Evolutionary conservation across 768 basidiomycete species (phyloP).

Genomic region (Pulveroboletus frians): DNA sequence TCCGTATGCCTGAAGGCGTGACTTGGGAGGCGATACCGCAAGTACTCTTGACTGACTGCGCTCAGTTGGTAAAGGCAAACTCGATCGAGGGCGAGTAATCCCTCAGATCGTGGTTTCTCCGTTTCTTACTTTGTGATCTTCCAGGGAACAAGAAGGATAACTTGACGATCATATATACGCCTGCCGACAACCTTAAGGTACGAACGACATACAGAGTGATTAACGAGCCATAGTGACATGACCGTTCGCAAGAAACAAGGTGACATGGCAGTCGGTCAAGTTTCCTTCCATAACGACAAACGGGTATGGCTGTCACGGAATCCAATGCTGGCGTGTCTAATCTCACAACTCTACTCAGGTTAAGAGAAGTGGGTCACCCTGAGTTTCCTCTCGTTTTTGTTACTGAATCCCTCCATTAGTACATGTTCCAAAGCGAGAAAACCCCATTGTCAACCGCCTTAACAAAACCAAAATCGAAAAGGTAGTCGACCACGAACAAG

Average conservation of each 20-base stretch:
- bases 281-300: constrained; percentile 91
- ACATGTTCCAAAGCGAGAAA: constrained; percentile 76
- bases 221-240: neutral
- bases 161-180: constrained; percentile 90
- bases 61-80: constrained; percentile 96
- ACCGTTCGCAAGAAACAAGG: constrained; percentile 73
- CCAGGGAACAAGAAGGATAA: constrained; percentile 95
- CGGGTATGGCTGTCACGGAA: constrained; percentile 40
- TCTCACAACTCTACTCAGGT: constrained; percentile 44
- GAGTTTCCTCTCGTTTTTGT: neutral
- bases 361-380: constrained; percentile 55
- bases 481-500: constrained; percentile 87
- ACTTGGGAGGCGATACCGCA: constrained; percentile 86
- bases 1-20: constrained; percentile 82
- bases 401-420: constrained; percentile 39
- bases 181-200: constrained; percentile 88
- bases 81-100: constrained; percentile 73
- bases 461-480: constrained; percentile 89
- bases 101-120: neutral
- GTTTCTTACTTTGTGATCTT: neutral
- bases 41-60: constrained; percentile 73
- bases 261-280: constrained; percentile 95
- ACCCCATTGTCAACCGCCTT: constrained; percentile 83
- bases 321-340: neutral
- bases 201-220: constrained; percentile 6